A percentile compares a stretch with the other conserved stretches of the same genome.
These are phyloP conservation scores for Osmanthus fragrans DNA, from an alignment of 257 asterid species.

Conservation along the genomic window DNA sequence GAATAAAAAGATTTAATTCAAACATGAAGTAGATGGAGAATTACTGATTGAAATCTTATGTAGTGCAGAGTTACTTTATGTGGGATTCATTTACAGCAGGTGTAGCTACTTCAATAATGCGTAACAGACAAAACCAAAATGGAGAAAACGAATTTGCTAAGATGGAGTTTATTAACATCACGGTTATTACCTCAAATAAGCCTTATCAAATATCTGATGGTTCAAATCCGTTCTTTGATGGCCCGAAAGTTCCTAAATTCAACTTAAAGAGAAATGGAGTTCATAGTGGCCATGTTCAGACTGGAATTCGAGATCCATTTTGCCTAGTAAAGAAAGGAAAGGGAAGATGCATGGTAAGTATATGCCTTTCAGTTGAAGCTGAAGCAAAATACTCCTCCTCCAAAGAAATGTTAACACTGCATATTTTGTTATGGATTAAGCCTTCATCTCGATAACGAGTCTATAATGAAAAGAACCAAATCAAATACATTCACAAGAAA, in stretches of 20 bases:
- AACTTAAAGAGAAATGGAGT: constrained; percentile 50
- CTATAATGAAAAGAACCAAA: not conserved
- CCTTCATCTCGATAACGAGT: not conserved
- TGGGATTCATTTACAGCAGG: constrained; percentile 85
- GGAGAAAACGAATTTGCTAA: constrained; percentile 85
- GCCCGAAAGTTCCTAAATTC: constrained; percentile 50
- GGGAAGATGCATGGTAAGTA: constrained; percentile 74
- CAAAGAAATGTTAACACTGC: not conserved
- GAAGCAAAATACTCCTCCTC: not conserved
- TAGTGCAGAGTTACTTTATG: constrained; percentile 79
- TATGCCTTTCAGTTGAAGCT: not conserved
- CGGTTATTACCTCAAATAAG: constrained; percentile 71
- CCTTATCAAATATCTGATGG: constrained; percentile 65
- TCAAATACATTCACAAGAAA: not conserved
- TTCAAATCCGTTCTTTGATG: constrained; percentile 76
- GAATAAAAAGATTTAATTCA: not conserved
- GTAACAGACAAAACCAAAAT: constrained; percentile 31
- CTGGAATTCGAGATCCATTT: constrained; percentile 68
- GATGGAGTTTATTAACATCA: constrained; percentile 78
- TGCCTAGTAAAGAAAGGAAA: constrained; percentile 59
- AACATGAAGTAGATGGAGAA: not conserved
- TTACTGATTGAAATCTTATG: constrained; percentile 16
- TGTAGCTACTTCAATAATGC: constrained; percentile 84
- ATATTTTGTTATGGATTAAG: not conserved
- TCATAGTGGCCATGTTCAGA: constrained; percentile 87